A percentile compares a stretch with the other conserved stretches of the same genome.
phyloP scores from a whole-genome alignment of 148 eudicot species.

The Spergularia marina region DNA sequence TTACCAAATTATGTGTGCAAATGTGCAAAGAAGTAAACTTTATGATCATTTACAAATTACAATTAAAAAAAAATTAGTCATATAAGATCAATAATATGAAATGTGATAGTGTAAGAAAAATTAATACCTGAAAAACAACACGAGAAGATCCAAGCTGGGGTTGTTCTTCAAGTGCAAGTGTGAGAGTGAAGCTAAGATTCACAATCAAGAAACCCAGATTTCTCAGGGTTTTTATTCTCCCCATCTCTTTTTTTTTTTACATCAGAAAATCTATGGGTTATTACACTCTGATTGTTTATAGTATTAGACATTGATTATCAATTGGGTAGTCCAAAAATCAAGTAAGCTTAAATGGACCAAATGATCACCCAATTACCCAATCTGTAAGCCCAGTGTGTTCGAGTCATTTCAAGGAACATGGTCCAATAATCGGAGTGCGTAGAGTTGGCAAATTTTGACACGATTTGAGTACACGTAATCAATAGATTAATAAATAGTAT shows the following conservation, averaged over 20 bases:
- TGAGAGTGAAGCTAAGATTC: constrained; percentile 7
- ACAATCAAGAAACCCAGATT: background rate
- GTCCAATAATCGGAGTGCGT: too few relatives aligned
- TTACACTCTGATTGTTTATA: background rate
- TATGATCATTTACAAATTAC: background rate
- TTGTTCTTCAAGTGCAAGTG: constrained; percentile 22
- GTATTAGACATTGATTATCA: too few relatives aligned
- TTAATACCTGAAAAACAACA: constrained; percentile 38
- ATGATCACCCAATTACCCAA: too few relatives aligned
- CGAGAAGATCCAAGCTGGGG: constrained; percentile 42
- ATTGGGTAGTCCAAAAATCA: too few relatives aligned
- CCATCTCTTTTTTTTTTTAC: background rate
- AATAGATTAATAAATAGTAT: too few relatives aligned
- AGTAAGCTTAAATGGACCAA: too few relatives aligned
- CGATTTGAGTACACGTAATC: too few relatives aligned
- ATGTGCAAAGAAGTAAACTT: background rate
- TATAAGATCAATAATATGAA: background rate
- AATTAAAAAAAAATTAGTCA: background rate
- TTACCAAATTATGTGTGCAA: background rate
- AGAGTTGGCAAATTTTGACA: too few relatives aligned
- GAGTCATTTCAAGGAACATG: too few relatives aligned
- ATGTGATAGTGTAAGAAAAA: background rate
- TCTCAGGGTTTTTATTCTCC: background rate
- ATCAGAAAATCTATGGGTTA: background rate
- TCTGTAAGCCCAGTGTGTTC: too few relatives aligned